Base-by-base conservation (phyloP, 106 monocot genomes). In the Platanthera zijinensis region DNA sequence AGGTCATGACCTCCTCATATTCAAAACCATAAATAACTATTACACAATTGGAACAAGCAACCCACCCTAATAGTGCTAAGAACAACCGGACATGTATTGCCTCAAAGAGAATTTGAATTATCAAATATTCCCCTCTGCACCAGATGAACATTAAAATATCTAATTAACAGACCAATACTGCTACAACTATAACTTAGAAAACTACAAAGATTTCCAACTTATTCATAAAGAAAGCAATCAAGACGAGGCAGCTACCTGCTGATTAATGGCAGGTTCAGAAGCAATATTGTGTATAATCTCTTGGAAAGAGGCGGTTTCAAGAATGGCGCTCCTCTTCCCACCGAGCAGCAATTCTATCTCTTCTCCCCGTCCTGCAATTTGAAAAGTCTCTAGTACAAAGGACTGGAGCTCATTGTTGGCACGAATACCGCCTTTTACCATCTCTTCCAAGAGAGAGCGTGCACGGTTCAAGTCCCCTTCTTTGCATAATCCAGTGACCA, bases 401-500 rank as follows among this genome's bases (percentile, higher is more conserved):
- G 67, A 68, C n/a, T 48, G 69, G 52, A 80, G 54, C 52, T 80
- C 66, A 8, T 53, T 45, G 51, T 51, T 68, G 53, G 39, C 12
- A n/a, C 53, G 47, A 19, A 80, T 51, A 9, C 68, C 51, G 30
- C 75, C 73, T 51, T 15, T 67, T 12, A 64, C 28, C 80, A 80
- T 80, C 68, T 80, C 80, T 17, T 75, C 69, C 17, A 80, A 50
- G n/a, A 80, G 62, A 54, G 50, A 39, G 48, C 5, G 21, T 51
- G 53, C 80, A 47, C 22, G 51, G 66, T 80, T 54, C 54, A 80
- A 66, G 47, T 75, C 54, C 28, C 80, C 80, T 22, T 19, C 69
- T 75, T 69, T 69, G 57, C 80, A 80, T 25, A 75, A 57, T 8
- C 69, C 75, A 80, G 22, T 48, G 10, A 75, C 56, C 75, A 80